Evolutionary conservation across 495 filamentous ascomycete species (phyloP).

Genomic region (Barbatosphaeria neglecta): DNA sequence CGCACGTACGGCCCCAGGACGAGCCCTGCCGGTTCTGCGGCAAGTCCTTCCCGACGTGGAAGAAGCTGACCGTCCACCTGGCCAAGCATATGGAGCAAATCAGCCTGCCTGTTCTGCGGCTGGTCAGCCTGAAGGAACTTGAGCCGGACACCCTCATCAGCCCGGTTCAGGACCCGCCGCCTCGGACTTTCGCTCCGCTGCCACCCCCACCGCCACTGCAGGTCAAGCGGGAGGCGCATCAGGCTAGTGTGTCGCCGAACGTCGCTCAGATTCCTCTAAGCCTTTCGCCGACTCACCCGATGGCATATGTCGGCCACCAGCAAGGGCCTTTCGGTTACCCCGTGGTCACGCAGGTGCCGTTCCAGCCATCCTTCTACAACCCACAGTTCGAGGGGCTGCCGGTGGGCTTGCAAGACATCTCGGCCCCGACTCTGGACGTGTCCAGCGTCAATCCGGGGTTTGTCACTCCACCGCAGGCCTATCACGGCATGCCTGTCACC

Average conservation of each 20-base stretch:
- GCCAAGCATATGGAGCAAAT: constrained; percentile 97
- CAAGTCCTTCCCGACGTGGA: constrained; percentile 73
- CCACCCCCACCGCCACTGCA: too few species aligned
- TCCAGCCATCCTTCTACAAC: constrained; percentile 3
- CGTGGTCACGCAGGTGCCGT: neutral
- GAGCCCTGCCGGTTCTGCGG: constrained; percentile 90
- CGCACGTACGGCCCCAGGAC: constrained; percentile 49
- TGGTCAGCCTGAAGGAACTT: constrained; percentile 51
- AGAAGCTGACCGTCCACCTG: constrained; percentile 86
- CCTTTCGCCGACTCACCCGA: constrained; percentile 1
- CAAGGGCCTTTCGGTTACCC: constrained; percentile 9
- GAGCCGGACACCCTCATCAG: constrained; percentile 52
- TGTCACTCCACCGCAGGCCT: constrained; percentile 9
- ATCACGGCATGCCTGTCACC: constrained; percentile 11
- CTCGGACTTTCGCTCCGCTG: constrained; percentile 20
- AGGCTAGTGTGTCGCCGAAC: constrained; percentile 2
- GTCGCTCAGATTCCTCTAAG: constrained; percentile 2
- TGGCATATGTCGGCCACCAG: constrained; percentile 1
- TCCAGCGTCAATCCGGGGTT: constrained; percentile 1
- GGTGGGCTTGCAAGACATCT: neutral
- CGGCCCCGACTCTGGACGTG: neutral
- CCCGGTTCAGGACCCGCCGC: constrained; percentile 44
- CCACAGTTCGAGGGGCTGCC: constrained; percentile 2
- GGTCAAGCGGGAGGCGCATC: constrained; percentile 19
- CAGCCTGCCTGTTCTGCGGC: constrained; percentile 68